Evolutionary conservation across 352 stramenopile species (phyloP).

Genomic region (Halophytophthora batemanensis): DNA sequence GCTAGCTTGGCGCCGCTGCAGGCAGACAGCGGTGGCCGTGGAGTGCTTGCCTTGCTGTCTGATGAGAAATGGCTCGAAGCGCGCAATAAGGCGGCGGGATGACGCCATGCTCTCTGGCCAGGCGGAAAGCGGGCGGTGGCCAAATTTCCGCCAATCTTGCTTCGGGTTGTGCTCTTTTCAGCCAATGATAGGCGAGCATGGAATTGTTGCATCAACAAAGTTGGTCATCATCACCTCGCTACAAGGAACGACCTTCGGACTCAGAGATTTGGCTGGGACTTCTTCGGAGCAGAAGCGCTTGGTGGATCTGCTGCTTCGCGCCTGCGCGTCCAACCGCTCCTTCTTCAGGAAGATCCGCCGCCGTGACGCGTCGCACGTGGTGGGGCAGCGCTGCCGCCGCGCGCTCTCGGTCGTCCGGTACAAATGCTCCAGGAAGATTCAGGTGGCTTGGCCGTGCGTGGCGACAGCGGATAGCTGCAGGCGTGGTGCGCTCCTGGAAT

Average conservation of each 20-base stretch:
- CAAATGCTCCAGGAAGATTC: slow-evolving; percentile 55
- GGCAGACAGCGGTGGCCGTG: no score
- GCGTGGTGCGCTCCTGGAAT: slow-evolving; percentile 60
- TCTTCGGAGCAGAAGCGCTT: no score
- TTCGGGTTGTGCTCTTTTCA: slow-evolving; percentile 1
- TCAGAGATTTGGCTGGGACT: no score
- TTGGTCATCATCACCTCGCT: no score
- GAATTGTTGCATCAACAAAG: no score
- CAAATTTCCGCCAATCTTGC: slow-evolving; percentile 12
- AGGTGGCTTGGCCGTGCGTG: slow-evolving; percentile 65
- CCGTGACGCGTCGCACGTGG: no score
- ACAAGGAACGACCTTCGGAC: no score
- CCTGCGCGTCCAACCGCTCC: no score
- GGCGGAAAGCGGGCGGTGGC: slow-evolving; percentile 12
- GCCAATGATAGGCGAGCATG: not conserved
- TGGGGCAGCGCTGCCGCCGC: no score
- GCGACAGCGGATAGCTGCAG: slow-evolving; percentile 75
- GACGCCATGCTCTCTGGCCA: not conserved
- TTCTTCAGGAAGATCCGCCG: no score
- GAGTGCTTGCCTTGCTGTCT: no score
- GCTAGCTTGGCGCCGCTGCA: no score
- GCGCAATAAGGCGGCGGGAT: slow-evolving; percentile 11
- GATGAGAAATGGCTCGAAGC: slow-evolving; percentile 9
- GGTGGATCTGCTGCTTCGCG: not conserved
- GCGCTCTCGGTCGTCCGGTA: slow-evolving; percentile 41